Evolutionary conservation across 208 protist species (phyloP).

Genomic region (Acanthamoeba royreba): DNA sequence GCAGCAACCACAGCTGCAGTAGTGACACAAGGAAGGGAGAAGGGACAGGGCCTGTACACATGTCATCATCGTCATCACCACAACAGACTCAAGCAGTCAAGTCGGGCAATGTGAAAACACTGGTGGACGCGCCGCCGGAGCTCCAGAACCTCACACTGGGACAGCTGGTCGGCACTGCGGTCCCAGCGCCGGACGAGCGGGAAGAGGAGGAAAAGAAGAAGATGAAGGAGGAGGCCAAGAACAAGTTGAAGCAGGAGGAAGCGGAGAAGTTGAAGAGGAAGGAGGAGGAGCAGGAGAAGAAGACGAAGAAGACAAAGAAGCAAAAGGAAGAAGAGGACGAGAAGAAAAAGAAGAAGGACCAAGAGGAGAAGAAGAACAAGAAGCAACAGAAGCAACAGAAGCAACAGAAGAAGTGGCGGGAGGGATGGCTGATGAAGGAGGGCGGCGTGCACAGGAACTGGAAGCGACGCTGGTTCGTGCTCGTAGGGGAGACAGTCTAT

Average conservation of each 20-base stretch:
- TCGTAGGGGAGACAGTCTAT: neutral
- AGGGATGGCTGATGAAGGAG: conserved; percentile 32
- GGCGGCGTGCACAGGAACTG: conserved; percentile 1
- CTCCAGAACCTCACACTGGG: neutral
- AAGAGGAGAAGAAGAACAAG: neutral
- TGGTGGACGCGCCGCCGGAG: neutral
- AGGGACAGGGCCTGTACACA: neutral
- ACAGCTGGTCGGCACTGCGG: neutral
- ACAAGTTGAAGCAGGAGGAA: too few relatives aligned
- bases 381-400: neutral
- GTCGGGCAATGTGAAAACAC: neutral
- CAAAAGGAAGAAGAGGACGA: too few relatives aligned
- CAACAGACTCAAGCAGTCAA: neutral
- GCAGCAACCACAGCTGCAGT: too few relatives aligned
- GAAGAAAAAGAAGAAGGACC: too few relatives aligned
- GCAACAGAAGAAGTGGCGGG: neutral
- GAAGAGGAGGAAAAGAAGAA: neutral
- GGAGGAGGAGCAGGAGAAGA: too few relatives aligned
- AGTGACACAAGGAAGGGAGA: too few relatives aligned
- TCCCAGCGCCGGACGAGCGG: neutral
- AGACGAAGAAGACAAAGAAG: neutral
- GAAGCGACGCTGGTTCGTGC: conserved; percentile 18
- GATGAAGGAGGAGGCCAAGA: neutral
- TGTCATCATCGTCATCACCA: neutral
- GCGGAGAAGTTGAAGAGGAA: too few relatives aligned